Percentiles rank a stretch among this genome's conserved stretches.
Conservation (phyloP, 2,329 filamentous ascomycete genomes). For the Madurella fahalii region DNA sequence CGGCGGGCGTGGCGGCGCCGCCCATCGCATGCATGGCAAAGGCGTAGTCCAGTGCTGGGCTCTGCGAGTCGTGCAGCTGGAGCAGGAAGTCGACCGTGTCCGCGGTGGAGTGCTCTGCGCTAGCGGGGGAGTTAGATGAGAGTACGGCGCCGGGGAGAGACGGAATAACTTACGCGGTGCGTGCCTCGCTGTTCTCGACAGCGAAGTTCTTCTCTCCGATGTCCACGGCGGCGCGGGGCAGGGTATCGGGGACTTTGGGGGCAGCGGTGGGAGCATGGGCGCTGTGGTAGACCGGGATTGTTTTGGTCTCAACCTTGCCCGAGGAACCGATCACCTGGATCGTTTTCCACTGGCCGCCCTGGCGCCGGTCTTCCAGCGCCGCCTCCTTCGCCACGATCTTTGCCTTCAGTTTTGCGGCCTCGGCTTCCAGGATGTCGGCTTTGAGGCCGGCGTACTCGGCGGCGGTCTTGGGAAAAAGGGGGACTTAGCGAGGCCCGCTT, state of each 20-base stretch:
- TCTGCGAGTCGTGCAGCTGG: neutral
- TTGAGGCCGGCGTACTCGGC: conserved; percentile 5
- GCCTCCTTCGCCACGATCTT: conserved; percentile 2
- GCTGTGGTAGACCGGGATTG: neutral
- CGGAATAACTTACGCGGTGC: neutral
- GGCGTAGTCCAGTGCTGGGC: neutral
- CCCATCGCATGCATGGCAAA: neutral
- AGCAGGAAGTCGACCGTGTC: neutral
- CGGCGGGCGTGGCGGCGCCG: too few species aligned
- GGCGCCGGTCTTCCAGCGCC: neutral
- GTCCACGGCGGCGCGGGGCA: neutral
- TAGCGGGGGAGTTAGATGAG: neutral
- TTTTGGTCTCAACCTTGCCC: neutral
- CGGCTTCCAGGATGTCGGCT: neutral
- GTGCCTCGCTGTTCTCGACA: neutral
- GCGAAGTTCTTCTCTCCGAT: neutral
- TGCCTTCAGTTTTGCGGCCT: neutral
- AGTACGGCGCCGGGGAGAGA: neutral
- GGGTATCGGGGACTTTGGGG: neutral
- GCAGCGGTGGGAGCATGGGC: neutral
- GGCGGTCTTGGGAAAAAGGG: conserved; percentile 5
- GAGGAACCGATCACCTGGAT: neutral
- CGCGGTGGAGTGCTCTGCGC: neutral
- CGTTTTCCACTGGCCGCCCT: neutral
- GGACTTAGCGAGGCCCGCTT: conserved; percentile 2